Conservation (phyloP, 768 basidiomycete genomes). For the Hygrophorus pudorinus region DNA sequence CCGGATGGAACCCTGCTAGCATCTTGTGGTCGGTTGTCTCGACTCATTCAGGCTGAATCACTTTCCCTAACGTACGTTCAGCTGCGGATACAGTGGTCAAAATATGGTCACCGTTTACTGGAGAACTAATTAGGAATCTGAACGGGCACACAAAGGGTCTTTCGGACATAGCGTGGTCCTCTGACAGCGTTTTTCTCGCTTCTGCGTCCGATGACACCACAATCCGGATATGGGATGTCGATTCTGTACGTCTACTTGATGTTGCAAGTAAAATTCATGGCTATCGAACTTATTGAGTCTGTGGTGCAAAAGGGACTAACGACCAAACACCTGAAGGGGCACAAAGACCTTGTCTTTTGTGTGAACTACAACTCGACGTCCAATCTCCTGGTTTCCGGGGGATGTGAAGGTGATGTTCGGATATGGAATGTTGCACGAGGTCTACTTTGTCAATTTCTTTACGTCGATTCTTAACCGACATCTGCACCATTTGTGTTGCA, state of each 20-base stretch:
- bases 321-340: slow-evolving; percentile 65
- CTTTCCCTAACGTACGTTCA: slow-evolving; percentile 15
- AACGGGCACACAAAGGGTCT: slow-evolving; percentile 74
- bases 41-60: not conserved
- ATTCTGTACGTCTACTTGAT: slow-evolving; percentile 55
- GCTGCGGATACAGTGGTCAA: slow-evolving; percentile 74
- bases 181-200: slow-evolving; percentile 73
- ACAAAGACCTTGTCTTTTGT: slow-evolving; percentile 85
- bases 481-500: slow-evolving; percentile 16
- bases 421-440: slow-evolving; percentile 88
- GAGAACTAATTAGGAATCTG: slow-evolving; percentile 65
- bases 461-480: slow-evolving; percentile 3
- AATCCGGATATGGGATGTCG: slow-evolving; percentile 83
- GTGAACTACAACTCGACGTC: slow-evolving; percentile 85
- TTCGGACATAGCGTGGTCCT: slow-evolving; percentile 85
- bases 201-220: slow-evolving; percentile 91
- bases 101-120: slow-evolving; percentile 76
- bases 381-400: slow-evolving; percentile 85
- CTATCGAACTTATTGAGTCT: slow-evolving; percentile 5
- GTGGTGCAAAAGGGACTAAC: slow-evolving; percentile 45
- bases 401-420: slow-evolving; percentile 85
- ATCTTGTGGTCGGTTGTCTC: slow-evolving; percentile 61
- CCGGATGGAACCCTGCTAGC: slow-evolving; percentile 79
- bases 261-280: not conserved
- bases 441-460: slow-evolving; percentile 18